Evolutionary conservation across 495 filamentous ascomycete genomes (phyloP), one percentile per base, ranked within the genome.

Genomic region (Cladorrhinum samala): DNA sequence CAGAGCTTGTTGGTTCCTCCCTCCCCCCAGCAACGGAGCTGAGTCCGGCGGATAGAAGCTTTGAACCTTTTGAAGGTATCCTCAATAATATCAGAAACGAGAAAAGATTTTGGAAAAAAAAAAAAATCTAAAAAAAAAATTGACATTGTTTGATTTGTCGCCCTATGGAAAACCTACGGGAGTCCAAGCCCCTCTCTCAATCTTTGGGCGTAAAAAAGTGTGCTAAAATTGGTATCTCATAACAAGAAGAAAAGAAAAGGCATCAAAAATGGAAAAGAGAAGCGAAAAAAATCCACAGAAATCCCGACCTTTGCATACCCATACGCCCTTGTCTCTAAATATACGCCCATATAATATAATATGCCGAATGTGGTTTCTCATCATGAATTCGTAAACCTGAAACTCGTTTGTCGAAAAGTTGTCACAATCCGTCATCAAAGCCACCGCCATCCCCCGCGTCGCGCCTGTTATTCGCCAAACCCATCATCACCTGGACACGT

Each of bases 401-500:
- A 9, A 45, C 19, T 44, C n/a, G 7, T 24, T 19, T 45, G n/a
- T 18, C 42, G 21, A 19, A 17, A n/a, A 17, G 4, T 19, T 44
- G 16, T 44, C 17, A 20, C 6, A 9, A 43, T 11, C 41, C n/a
- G n/a, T 9, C 11, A 3, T 43, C 16, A 33, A 5, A 6, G 27
- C 27, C 27, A 33, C 27, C 27, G 27, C 27, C 27, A 5, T 20
- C n/a, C 17, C 17, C 14, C 38, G 19, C 23, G 5, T 11, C 2
- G 13, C 20, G 6, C 37, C 19, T 19, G 14, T 30, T 18, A 23
- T 44, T 19, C 14, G 13, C 7, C 14, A 16, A 13, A 17, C 17
- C 20, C 8, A 36, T 1, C 9, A 43, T 64, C 69, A 83, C 55
- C 80, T 72, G 47, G 77, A 71, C 54, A 77, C 77, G 60, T 84